Percentiles rank a stretch among this genome's conserved stretches.
phyloP scores from a whole-genome alignment of 108 stramenopile genomes.

The Asterionellopsis glacialis region DNA sequence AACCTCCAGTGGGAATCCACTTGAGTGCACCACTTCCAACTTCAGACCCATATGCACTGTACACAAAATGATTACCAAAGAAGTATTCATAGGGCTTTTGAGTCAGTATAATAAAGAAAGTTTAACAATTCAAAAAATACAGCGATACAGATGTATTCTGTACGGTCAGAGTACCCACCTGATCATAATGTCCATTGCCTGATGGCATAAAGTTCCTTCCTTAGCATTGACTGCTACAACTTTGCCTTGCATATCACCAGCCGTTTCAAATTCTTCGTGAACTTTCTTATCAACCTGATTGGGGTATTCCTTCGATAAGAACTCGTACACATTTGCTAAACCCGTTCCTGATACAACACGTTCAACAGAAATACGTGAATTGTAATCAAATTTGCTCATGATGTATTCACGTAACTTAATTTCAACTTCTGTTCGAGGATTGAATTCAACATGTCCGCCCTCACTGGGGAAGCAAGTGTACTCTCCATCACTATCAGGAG shows the following conservation, averaged over 20 bases:
- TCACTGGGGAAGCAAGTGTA: constrained; percentile 94
- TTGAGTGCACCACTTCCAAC: constrained; percentile 87
- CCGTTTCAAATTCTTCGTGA: constrained; percentile 58
- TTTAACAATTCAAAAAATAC: too few species aligned
- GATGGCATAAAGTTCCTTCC: constrained; percentile 35
- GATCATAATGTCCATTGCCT: constrained; percentile 63
- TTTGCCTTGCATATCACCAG: constrained; percentile 66
- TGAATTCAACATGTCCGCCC: constrained; percentile 95
- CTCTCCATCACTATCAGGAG: constrained; percentile 29
- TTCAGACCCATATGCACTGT: constrained; percentile 87
- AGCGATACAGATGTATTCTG: neutral
- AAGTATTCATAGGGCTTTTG: too few species aligned
- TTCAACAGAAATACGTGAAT: constrained; percentile 87
- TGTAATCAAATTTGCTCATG: constrained; percentile 46
- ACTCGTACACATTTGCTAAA: constrained; percentile 93
- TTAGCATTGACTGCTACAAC: constrained; percentile 53
- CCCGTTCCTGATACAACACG: constrained; percentile 94
- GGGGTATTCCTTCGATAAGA: constrained; percentile 81
- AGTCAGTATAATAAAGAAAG: too few species aligned
- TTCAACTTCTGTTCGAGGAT: constrained; percentile 80
- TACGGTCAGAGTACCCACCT: constrained; percentile 13
- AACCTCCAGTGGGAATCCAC: constrained; percentile 90
- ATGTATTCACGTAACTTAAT: constrained; percentile 67
- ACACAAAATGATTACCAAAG: neutral
- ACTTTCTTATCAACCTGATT: constrained; percentile 54